A percentile compares a stretch with the other conserved stretches of the same genome.
Conservation (phyloP, 116 monocot genomes). For the Posidonia oceanica region DNA sequence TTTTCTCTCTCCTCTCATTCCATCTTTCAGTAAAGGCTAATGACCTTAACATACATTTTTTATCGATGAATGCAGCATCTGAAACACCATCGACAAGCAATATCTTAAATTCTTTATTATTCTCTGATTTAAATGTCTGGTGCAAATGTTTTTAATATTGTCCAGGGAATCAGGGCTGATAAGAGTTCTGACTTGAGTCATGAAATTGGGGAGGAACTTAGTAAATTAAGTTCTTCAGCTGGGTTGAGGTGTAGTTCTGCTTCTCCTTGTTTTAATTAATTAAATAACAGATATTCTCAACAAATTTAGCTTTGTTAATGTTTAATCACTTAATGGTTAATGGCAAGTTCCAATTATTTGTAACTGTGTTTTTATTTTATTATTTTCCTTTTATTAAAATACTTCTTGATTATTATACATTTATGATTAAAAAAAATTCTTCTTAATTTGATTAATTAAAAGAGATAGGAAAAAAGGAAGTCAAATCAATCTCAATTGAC, state of each 20-base stretch:
- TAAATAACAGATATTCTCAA: neutral
- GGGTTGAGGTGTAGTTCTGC: conserved; percentile 56
- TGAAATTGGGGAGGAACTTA: conserved; percentile 68
- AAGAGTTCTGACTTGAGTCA: conserved; percentile 56
- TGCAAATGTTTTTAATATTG: neutral
- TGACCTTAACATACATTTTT: too few relatives aligned
- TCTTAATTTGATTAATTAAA: neutral
- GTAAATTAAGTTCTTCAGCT: conserved; percentile 49
- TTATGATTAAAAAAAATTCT: neutral
- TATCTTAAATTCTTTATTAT: too few relatives aligned
- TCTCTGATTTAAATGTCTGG: too few relatives aligned
- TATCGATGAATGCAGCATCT: too few relatives aligned
- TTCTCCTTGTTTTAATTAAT: neutral
- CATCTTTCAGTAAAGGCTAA: too few relatives aligned
- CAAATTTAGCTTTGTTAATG: neutral
- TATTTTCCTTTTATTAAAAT: neutral
- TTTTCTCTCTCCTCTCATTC: too few relatives aligned
- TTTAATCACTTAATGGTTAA: neutral
- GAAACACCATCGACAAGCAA: too few relatives aligned
- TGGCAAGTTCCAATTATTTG: neutral
- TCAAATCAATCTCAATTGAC: neutral
- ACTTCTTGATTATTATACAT: neutral
- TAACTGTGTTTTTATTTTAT: too few relatives aligned
- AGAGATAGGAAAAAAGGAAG: neutral
- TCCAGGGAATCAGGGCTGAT: conserved; percentile 68